Base-by-base conservation (phyloP, 1,139 yeast genomes). In the Taiozyma sp. region DNA sequence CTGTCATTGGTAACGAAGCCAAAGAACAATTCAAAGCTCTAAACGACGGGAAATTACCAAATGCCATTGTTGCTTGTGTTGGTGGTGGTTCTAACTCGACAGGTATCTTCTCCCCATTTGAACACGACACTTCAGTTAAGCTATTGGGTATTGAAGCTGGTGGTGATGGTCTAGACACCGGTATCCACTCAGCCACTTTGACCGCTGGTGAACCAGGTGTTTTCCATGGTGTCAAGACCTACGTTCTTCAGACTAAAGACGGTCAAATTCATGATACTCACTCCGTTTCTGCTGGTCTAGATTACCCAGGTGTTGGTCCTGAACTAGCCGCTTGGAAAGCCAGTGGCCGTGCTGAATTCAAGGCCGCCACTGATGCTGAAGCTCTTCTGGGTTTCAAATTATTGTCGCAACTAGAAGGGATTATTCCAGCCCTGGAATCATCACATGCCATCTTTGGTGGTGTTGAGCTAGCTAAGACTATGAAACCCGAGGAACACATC, bases 261-360 rank as follows among this genome's bases (percentile, higher is more conserved):
- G 99, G 99, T 49, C 99, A 93, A 74, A 91, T 93, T 52, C 96
- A 87, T 60, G 99, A 95, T 66, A 93, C 99, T 12, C 98, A 93
- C 69, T 92, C 98, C 29, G 95, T 93, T 44, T 90, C 97, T 58
- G 99, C 99, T 42, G 99, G 99, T 60, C 79, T 93, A 64, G 99
- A 93, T 71, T 93, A 93, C 69, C 99, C 99, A 38, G 99, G 97
- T 70, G 99, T 93, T 49, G 99, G 99, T 45, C 99, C 99, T 29
- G 99, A 93, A 73, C 79, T 93, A 63, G 95, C 99, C 2, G 82
- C 79, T 69, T 93, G 99, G 99, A 93, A 93, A 71, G 84, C 85
- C 52, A 83, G 86, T 55, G 97, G 97, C 27, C 84, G 99, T 65
- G 99, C 96, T 8, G 78, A 86, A 51, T 93, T 93, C 66, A 71